Conservation (phyloP, 202 grass and related monocot genomes). For the Saccharum hybrid region DNA sequence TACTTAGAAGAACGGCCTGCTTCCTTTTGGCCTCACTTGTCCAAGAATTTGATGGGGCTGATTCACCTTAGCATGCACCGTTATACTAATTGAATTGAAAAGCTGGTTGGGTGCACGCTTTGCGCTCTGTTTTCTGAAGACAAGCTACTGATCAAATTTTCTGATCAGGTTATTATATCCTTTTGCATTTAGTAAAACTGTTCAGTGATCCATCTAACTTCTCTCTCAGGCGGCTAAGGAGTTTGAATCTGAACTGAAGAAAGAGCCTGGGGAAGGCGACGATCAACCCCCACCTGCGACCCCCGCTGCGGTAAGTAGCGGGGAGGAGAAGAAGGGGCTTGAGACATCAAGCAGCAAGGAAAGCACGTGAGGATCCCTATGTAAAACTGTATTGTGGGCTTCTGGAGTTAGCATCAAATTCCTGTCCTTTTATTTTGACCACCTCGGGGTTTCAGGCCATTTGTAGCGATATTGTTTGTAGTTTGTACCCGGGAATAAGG, state of each 20-base stretch:
- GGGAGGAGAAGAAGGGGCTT: constrained; percentile 53
- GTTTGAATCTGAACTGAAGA: constrained; percentile 76
- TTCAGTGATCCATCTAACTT: not conserved
- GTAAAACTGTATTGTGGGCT: constrained; percentile 35
- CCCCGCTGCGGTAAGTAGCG: constrained; percentile 23
- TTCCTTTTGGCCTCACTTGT: not conserved
- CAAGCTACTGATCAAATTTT: not conserved
- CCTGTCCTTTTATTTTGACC: not conserved
- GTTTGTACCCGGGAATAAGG: not conserved
- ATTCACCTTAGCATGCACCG: too few species aligned
- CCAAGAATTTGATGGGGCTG: not conserved
- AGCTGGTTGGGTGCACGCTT: not conserved
- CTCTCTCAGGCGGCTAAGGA: constrained; percentile 69
- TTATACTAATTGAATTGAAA: not conserved
- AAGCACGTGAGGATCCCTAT: constrained; percentile 49
- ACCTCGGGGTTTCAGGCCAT: constrained; percentile 23
- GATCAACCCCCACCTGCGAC: constrained; percentile 49
- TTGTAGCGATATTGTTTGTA: constrained; percentile 24
- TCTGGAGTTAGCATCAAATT: constrained; percentile 31
- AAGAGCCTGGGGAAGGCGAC: constrained; percentile 47
- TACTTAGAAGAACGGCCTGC: not conserved
- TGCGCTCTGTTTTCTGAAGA: not conserved
- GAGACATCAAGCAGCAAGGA: constrained; percentile 69
- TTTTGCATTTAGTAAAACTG: not conserved
- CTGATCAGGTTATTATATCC: not conserved